phyloP scores from a whole-genome alignment of 2,329 filamentous ascomycete genomes.

The Neospermospora avenae region DNA sequence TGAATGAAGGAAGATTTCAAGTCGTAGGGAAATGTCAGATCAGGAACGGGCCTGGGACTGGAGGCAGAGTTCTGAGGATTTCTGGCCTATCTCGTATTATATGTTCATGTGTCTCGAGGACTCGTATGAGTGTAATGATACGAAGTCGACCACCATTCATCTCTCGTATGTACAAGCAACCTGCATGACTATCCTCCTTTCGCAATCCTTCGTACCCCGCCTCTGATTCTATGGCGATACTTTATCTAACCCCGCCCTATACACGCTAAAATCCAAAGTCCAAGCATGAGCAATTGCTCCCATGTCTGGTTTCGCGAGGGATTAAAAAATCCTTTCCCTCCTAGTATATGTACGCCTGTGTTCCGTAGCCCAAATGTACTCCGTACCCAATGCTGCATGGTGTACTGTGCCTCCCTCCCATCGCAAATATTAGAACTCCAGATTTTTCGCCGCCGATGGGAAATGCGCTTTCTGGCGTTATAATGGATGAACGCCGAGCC shows the following conservation, averaged over 20 bases:
- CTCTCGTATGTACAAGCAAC: neutral
- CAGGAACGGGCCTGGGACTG: no score
- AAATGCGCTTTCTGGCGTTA: neutral
- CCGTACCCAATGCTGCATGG: neutral
- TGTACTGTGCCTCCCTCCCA: neutral
- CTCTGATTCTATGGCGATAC: neutral
- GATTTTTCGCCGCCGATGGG: neutral
- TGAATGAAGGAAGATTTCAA: no score
- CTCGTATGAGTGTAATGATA: neutral
- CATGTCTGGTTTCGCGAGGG: neutral
- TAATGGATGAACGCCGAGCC: neutral
- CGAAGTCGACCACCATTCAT: neutral
- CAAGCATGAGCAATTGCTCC: neutral
- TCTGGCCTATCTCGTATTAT: neutral
- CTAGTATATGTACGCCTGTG: neutral
- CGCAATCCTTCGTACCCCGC: neutral
- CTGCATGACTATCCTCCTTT: neutral
- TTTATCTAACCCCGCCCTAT: neutral
- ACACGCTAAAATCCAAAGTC: neutral
- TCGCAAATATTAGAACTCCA: neutral
- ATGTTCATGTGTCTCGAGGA: constrained; percentile 5
- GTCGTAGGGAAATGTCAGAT: no score
- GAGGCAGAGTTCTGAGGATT: no score
- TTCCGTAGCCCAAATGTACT: neutral
- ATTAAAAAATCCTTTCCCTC: neutral